Conservation (phyloP, 2,329 filamentous ascomycete genomes). For the Stachybotrys chartarum region DNA sequence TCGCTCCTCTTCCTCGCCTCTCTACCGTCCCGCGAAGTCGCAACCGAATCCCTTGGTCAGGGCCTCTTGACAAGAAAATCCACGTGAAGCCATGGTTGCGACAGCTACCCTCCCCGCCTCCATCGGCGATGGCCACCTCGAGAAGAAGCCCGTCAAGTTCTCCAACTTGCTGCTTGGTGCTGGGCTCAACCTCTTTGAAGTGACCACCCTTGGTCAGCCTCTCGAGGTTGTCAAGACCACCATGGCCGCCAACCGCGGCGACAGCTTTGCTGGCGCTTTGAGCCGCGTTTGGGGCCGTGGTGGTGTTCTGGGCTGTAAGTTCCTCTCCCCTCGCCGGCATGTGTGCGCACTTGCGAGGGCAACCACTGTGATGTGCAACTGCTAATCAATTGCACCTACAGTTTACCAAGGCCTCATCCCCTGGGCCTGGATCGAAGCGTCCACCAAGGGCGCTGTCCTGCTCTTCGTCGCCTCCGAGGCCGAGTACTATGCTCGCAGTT, state of each 20-base stretch:
- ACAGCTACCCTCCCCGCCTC: slow-evolving; percentile 46
- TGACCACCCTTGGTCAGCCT: slow-evolving; percentile 63
- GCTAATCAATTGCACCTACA: slow-evolving; percentile 32
- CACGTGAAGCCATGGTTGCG: slow-evolving; percentile 54
- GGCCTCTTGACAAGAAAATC: slow-evolving; percentile 56
- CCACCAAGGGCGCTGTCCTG: slow-evolving; percentile 97
- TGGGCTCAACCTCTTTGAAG: slow-evolving; percentile 93
- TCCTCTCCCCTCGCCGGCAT: background rate
- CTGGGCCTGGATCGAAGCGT: slow-evolving; percentile 99
- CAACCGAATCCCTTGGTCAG: slow-evolving; percentile 97
- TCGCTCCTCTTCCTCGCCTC: slow-evolving; percentile 11
- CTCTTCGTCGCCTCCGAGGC: slow-evolving; percentile 98
- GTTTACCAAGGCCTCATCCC: slow-evolving; percentile 99
- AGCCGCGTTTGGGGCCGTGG: slow-evolving; percentile 87
- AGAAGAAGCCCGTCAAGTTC: slow-evolving; percentile 99
- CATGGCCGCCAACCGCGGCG: slow-evolving; percentile 93
- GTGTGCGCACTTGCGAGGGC: background rate
- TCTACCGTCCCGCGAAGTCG: slow-evolving; percentile 65
- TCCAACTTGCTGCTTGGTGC: slow-evolving; percentile 94
- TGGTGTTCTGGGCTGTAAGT: slow-evolving; percentile 88
- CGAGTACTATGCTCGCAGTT: slow-evolving; percentile 83
- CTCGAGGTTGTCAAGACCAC: slow-evolving; percentile 99
- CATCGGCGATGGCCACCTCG: slow-evolving; percentile 49
- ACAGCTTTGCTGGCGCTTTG: slow-evolving; percentile 77
- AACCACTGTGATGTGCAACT: background rate